Evolutionary conservation across 257 asterid species (phyloP).

Genomic region (Capsicum chinense): DNA sequence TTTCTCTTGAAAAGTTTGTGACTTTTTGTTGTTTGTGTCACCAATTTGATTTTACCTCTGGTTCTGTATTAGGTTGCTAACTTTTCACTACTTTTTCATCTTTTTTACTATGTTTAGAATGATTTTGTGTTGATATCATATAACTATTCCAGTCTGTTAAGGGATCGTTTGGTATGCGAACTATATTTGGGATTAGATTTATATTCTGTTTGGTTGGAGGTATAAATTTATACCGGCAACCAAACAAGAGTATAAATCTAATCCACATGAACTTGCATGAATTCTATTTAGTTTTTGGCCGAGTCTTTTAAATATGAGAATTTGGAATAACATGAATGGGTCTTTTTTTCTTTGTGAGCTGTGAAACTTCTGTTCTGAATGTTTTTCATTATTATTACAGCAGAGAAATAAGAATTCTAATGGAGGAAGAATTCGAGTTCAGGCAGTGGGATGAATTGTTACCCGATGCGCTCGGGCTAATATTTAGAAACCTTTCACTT

Average conservation of each 20-base stretch:
- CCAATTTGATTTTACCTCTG: background rate
- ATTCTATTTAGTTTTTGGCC: background rate
- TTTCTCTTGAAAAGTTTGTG: background rate
- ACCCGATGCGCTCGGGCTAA: constrained; percentile 50
- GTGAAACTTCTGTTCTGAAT: background rate
- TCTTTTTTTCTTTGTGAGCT: background rate
- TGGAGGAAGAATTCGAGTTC: constrained; percentile 40
- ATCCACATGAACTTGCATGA: background rate
- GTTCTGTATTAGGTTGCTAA: background rate
- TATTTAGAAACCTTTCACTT: constrained; percentile 47
- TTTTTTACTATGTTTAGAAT: background rate
- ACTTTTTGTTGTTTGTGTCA: background rate
- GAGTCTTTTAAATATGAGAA: background rate
- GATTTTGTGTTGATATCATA: background rate
- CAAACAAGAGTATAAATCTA: too few species aligned
- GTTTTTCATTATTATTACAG: background rate
- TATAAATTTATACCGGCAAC: too few species aligned
- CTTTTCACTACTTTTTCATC: background rate
- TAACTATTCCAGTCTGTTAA: background rate
- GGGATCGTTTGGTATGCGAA: background rate
- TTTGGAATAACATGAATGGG: background rate
- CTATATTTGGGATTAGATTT: too few species aligned
- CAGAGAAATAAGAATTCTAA: constrained; percentile 15
- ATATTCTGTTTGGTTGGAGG: too few species aligned
- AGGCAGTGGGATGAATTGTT: constrained; percentile 48